phyloP scores from a whole-genome alignment of 1,284 basidiomycete species.

The Hemileia vastatrix region DNA sequence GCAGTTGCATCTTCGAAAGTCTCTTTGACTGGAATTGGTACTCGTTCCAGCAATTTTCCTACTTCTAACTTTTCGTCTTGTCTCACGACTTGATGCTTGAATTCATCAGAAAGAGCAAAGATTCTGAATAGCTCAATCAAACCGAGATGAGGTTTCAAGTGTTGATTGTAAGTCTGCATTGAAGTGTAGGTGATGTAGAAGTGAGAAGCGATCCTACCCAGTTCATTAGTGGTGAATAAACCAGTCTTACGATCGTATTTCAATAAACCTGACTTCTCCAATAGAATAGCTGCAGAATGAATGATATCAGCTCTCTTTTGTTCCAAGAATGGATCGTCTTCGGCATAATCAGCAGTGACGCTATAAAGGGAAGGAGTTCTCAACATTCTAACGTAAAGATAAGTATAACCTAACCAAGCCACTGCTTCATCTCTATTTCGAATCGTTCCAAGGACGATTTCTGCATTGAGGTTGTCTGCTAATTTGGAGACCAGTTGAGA shows the following conservation, averaged over 20 bases:
- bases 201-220: constrained; percentile 89
- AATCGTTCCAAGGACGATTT: constrained; percentile 90
- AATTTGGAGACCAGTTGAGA: constrained; percentile 84
- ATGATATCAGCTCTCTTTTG: constrained; percentile 89
- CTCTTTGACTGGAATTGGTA: constrained; percentile 96
- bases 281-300: constrained; percentile 81
- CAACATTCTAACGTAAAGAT: constrained; percentile 81
- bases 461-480: constrained; percentile 92
- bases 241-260: constrained; percentile 87
- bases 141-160: constrained; percentile 75
- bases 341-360: constrained; percentile 79
- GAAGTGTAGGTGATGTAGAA: constrained; percentile 94
- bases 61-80: constrained; percentile 60
- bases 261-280: constrained; percentile 87
- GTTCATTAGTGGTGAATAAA: constrained; percentile 77
- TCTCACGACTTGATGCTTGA: constrained; percentile 77
- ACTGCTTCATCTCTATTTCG: constrained; percentile 93
- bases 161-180: constrained; percentile 94
- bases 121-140: constrained; percentile 87
- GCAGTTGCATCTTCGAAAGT: constrained; percentile 87
- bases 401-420: constrained; percentile 58
- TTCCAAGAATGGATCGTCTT: constrained; percentile 68
- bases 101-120: constrained; percentile 92
- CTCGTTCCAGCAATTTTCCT: constrained; percentile 79
- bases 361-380: constrained; percentile 78